A percentile compares a stretch with the other conserved stretches of the same genome.
These are phyloP conservation scores for Blepharisma stoltei DNA, from an alignment of 73 alveolate species.

Conservation along the genomic window DNA sequence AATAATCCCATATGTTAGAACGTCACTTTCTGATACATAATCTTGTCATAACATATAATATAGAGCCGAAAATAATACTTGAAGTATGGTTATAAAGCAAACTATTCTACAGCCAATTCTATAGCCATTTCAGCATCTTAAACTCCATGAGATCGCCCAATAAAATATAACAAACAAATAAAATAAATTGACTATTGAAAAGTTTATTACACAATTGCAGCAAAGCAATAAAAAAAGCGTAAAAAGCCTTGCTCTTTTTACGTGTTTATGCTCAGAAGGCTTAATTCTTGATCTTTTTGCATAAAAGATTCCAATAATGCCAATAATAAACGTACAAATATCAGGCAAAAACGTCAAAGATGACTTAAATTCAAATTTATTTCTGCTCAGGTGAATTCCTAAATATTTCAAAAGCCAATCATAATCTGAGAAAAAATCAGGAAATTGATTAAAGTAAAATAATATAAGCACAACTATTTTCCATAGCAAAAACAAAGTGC, in stretches of 20 bases:
- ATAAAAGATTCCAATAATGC: background rate
- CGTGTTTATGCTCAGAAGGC: background rate
- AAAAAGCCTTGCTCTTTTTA: conserved; percentile 22
- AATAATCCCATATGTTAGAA: background rate
- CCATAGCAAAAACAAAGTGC: background rate
- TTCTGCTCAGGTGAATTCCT: background rate
- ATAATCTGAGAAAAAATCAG: background rate
- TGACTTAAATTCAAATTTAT: background rate
- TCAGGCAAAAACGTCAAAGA: conserved; percentile 9
- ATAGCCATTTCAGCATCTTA: background rate
- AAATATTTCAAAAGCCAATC: background rate
- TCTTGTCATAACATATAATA: background rate
- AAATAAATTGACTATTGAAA: background rate
- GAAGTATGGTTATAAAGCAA: background rate
- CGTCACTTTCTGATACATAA: background rate
- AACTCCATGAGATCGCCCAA: conserved; percentile 5
- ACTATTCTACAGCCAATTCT: background rate
- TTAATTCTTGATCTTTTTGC: background rate
- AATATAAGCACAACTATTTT: background rate
- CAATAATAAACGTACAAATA: background rate
- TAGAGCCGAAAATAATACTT: background rate
- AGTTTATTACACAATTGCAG: conserved; percentile 1
- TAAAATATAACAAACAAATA: background rate
- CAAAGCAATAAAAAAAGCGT: background rate
- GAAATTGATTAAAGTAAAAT: background rate